Conservation (phyloP, 345 rosid genomes). For the Gossypioides kirkii region DNA sequence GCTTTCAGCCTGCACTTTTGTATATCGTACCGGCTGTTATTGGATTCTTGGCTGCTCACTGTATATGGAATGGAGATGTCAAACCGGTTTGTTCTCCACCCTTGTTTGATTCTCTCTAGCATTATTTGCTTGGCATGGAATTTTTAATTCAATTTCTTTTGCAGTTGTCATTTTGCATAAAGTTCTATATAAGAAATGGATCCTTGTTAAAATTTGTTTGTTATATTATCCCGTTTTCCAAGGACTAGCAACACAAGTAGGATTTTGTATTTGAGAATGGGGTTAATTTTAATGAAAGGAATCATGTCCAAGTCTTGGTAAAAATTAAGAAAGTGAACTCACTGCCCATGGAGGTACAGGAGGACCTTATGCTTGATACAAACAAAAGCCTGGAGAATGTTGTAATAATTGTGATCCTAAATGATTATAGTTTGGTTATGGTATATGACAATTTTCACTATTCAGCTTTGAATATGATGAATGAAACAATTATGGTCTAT, state of each 20-base stretch:
- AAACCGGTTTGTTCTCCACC: slow-evolving; percentile 63
- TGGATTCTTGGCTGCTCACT: slow-evolving; percentile 89
- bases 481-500: neutral
- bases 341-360: no score
- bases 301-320: no score
- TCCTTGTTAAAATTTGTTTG: neutral
- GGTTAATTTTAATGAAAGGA: no score
- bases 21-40: slow-evolving; percentile 92
- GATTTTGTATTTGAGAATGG: no score
- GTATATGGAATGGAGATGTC: slow-evolving; percentile 87
- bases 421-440: neutral
- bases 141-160: neutral
- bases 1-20: slow-evolving; percentile 85
- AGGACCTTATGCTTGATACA: no score
- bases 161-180: neutral
- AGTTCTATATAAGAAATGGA: neutral
- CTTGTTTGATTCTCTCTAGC: neutral
- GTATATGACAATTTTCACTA: neutral
- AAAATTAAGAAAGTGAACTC: no score
- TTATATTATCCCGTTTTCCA: neutral
- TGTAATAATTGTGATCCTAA: neutral
- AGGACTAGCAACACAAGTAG: neutral
- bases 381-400: neutral
- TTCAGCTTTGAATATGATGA: neutral
- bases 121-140: neutral